These are phyloP conservation scores for Candida patagonica DNA, from an alignment of 805 yeast genomes.

Conservation along the genomic window DNA sequence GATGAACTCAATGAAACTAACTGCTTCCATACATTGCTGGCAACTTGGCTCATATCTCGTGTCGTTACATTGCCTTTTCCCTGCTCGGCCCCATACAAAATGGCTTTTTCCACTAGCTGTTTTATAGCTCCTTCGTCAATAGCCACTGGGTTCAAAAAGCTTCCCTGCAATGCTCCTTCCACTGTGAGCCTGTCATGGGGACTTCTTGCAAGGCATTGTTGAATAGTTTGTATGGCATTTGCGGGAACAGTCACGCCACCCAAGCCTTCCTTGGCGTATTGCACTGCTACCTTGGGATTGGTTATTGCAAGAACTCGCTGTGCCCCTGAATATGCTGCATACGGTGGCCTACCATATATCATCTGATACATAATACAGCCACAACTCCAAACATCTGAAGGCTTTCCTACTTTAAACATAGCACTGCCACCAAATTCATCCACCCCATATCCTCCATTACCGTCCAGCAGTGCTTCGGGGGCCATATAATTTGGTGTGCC, in stretches of 20 bases:
- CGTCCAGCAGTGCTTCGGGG: constrained; percentile 81
- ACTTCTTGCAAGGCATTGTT: constrained; percentile 61
- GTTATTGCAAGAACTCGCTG: constrained; percentile 76
- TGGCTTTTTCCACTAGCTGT: constrained; percentile 68
- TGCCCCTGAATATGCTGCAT: constrained; percentile 66
- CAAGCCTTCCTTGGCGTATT: constrained; percentile 53
- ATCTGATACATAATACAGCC: constrained; percentile 94
- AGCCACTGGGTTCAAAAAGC: constrained; percentile 66
- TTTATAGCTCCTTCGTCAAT: constrained; percentile 58
- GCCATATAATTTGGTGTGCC: constrained; percentile 99
- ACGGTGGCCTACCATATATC: constrained; percentile 91
- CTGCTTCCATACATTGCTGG: constrained; percentile 52
- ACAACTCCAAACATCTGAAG: constrained; percentile 96
- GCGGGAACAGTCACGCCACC: constrained; percentile 58
- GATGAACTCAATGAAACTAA: constrained; percentile 20
- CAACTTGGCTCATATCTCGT: constrained; percentile 38
- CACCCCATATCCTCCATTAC: constrained; percentile 20
- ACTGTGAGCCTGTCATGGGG: constrained; percentile 61
- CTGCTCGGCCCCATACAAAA: constrained; percentile 53
- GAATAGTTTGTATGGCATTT: constrained; percentile 61
- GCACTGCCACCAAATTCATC: constrained; percentile 15
- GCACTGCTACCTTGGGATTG: constrained; percentile 68
- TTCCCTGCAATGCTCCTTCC: constrained; percentile 49
- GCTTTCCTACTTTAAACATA: constrained; percentile 75
- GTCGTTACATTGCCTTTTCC: constrained; percentile 32